These are phyloP conservation scores for Protomyces arabidopsidicola DNA, from an alignment of 1,139 yeast genomes.

Conservation along the genomic window DNA sequence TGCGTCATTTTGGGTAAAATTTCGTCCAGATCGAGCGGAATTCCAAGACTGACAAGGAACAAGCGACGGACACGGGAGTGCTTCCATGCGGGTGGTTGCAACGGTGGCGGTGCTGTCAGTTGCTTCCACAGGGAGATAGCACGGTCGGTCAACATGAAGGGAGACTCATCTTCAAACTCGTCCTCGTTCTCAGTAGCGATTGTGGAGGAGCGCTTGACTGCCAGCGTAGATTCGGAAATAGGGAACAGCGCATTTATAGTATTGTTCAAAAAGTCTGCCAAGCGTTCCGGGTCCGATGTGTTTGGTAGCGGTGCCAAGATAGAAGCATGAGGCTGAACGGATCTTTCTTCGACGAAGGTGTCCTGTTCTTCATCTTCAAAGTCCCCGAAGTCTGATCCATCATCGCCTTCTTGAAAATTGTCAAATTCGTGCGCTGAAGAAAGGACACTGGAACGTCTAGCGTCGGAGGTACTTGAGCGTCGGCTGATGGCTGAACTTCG, in stretches of 20 bases:
- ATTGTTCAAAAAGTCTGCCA: neutral
- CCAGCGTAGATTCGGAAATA: neutral
- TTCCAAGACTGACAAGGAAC: constrained; percentile 54
- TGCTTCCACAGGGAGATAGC: constrained; percentile 37
- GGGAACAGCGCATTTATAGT: neutral
- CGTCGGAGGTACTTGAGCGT: neutral
- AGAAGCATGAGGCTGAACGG: neutral
- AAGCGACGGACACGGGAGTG: constrained; percentile 55
- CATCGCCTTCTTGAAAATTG: constrained; percentile 17
- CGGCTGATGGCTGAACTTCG: neutral
- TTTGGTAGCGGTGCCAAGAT: neutral
- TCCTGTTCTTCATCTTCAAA: constrained; percentile 22
- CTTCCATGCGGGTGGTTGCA: constrained; percentile 57
- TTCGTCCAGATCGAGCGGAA: constrained; percentile 58
- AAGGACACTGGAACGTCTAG: constrained; percentile 6
- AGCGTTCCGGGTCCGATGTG: neutral
- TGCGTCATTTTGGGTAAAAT: constrained; percentile 33
- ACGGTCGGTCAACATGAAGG: constrained; percentile 18
- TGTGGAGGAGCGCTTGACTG: neutral
- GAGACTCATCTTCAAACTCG: constrained; percentile 21
- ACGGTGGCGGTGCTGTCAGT: constrained; percentile 46
- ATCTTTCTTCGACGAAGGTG: neutral
- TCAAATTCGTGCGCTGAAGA: constrained; percentile 12
- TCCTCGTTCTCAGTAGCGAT: neutral
- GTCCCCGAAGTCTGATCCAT: constrained; percentile 27